Base-by-base conservation (phyloP, 108 stramenopile genomes). In the Stephanodiscus triporus region DNA sequence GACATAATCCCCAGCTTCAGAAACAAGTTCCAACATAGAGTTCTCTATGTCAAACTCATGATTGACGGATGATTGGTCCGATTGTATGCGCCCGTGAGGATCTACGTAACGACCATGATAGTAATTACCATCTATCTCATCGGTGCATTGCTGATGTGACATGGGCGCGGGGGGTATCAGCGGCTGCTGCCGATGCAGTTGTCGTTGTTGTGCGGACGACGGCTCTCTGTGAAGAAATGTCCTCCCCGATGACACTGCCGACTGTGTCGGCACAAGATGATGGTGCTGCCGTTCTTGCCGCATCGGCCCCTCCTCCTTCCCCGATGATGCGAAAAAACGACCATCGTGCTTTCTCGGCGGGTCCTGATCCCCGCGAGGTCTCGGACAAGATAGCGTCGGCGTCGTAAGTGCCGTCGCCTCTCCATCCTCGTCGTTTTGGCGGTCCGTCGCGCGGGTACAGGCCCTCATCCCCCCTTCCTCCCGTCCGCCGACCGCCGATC, bases 21-120 rank as follows among this genome's bases (percentile, higher is more conserved):
- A 57, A 27, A 32, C 32, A 4, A 57, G 29, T 57, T 57, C 56
- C 4, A 57, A 57, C 56, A 57, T 57, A 34, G 56, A 32, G 56
- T 32, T 29, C 10, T n/a, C 56, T 27, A 57, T 4, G 4, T 13
- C 23, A 57, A 57, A 27, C 29, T 57, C 55, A 26, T 56, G 10
- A 27, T 57, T 17, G 56, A 14, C 56, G 20, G 29, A 45, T 45
- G 43, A 17, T 4, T 13, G 11, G 1, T 16, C 43, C 43, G 16
- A 45, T 17, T 14, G 43, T 16, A 16, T 16, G 14, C 16, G 43
- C 43, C 2, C 43, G 16, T 2, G 43, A 45, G 14, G 14, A 45
- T 45, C 13, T 3, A 45, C 43, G 3, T 14, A 13, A 16, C 14
- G 13, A 45, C 16, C 14, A 14, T 45, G 16, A 45, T 45, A 13